Evolutionary conservation across 805 yeast species (phyloP).

Genomic region (Saccharomycopsis oosterbeekiorum): DNA sequence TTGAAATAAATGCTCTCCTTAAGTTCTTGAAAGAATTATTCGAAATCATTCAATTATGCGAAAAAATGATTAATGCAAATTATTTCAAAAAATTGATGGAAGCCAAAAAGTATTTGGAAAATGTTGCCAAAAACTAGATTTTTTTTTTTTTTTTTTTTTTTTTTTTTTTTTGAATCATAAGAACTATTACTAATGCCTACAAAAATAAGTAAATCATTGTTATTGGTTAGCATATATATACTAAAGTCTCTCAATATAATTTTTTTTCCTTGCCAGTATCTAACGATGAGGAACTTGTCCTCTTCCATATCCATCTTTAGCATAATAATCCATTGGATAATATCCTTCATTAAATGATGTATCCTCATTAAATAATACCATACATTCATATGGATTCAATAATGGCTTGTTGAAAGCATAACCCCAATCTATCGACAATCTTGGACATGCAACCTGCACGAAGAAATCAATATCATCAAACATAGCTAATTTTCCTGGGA

Average conservation of each 20-base stretch:
- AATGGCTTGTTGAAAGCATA: constrained; percentile 90
- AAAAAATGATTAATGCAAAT: constrained; percentile 1
- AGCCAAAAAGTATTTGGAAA: constrained; percentile 11
- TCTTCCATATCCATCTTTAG: constrained; percentile 83
- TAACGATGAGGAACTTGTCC: constrained; percentile 36
- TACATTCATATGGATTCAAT: constrained; percentile 91
- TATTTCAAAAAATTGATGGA: constrained; percentile 10
- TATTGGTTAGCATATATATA: background rate
- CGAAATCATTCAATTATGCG: constrained; percentile 3
- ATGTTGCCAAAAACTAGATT: background rate
- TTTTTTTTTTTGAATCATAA: no score
- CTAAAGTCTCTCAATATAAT: background rate
- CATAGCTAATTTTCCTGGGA: constrained; percentile 85
- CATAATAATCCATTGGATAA: constrained; percentile 96
- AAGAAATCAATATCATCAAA: constrained; percentile 91
- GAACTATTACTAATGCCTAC: background rate
- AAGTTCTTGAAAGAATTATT: background rate
- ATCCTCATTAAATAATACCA: constrained; percentile 76
- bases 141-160: no score
- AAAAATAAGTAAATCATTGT: background rate
- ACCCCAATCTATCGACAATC: constrained; percentile 97
- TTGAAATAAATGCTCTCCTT: background rate
- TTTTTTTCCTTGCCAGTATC: background rate
- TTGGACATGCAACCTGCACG: constrained; percentile 95
- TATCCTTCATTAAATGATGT: constrained; percentile 48